Evolutionary conservation across 768 basidiomycete species (phyloP).

Genomic region (Calocera cornea): DNA sequence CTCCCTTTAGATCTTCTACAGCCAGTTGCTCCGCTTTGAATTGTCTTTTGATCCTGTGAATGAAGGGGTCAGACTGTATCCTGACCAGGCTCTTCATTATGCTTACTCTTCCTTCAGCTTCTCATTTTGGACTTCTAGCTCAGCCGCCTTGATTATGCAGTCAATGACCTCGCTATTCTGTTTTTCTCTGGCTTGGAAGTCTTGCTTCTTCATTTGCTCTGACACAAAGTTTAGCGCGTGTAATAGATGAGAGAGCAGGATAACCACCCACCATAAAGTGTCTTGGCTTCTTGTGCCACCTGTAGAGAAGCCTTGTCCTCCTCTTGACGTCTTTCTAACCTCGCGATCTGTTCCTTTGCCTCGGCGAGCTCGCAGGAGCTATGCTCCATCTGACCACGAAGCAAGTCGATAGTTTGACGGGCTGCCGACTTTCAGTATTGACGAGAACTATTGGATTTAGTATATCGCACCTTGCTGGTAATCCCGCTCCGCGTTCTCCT

Average conservation of each 20-base stretch:
- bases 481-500: no score
- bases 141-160: neutral
- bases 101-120: neutral
- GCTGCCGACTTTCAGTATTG: neutral
- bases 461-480: no score
- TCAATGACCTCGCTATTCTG: neutral
- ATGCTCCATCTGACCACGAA: neutral
- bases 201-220: neutral
- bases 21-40: no score
- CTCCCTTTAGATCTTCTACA: no score
- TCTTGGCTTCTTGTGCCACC: neutral
- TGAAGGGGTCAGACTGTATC: neutral
- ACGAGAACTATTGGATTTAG: neutral
- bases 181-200: neutral
- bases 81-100: neutral
- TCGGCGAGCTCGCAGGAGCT: neutral
- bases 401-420: neutral
- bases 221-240: neutral
- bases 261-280: neutral
- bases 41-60: neutral
- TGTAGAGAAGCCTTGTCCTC: neutral
- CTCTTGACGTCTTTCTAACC: neutral
- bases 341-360: neutral
- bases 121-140: neutral
- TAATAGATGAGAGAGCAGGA: neutral